Conservation (phyloP, 1,139 yeast species). For the Arxiozyma slooffiae region DNA sequence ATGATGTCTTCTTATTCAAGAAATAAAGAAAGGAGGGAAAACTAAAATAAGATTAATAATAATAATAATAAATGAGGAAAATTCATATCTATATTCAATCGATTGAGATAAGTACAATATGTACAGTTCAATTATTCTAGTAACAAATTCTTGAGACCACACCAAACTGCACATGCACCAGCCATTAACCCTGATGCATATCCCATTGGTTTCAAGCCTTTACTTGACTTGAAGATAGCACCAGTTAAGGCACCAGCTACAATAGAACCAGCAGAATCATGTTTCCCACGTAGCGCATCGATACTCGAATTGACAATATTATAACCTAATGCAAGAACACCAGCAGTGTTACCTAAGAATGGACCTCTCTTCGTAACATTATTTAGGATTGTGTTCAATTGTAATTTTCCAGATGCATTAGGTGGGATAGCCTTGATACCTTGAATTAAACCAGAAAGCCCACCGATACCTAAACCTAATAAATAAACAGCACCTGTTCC, state of each 20-base stretch:
- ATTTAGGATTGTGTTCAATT: conserved; percentile 81
- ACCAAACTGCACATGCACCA: conserved; percentile 87
- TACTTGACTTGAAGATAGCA: conserved; percentile 77
- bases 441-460: conserved; percentile 77
- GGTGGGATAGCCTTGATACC: conserved; percentile 71
- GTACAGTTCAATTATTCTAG: not conserved
- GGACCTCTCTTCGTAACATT: conserved; percentile 95
- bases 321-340: conserved; percentile 83
- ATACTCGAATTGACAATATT: conserved; percentile 73
- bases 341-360: conserved; percentile 86
- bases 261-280: conserved; percentile 74
- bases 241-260: conserved; percentile 91
- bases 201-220: conserved; percentile 81
- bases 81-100: too few species aligned
- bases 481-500: conserved; percentile 95
- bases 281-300: conserved; percentile 76
- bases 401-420: conserved; percentile 60
- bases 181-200: conserved; percentile 81
- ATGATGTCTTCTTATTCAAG: not conserved
- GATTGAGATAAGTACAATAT: too few species aligned
- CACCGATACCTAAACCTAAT: conserved; percentile 74
- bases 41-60: too few species aligned
- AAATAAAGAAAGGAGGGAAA: too few species aligned
- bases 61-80: not conserved
- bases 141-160: conserved; percentile 51